Percentiles rank a stretch among this genome's conserved stretches.
phyloP scores from a whole-genome alignment of 345 rosid species.

The Acer campestre region DNA sequence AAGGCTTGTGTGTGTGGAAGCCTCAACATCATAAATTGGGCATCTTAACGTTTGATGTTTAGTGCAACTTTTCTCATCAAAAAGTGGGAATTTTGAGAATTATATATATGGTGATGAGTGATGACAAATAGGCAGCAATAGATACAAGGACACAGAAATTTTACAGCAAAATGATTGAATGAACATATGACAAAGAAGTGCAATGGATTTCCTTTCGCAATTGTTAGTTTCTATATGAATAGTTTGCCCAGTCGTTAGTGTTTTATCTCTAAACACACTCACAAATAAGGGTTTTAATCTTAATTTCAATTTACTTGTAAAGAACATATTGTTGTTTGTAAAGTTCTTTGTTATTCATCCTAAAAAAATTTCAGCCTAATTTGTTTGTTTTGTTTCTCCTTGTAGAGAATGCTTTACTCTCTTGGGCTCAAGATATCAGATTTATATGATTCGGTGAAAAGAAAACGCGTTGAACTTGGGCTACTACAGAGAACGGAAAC shows the following conservation, averaged over 20 bases:
- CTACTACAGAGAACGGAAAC: slow-evolving; percentile 42
- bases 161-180: neutral
- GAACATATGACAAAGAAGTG: neutral
- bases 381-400: neutral
- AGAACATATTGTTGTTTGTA: neutral
- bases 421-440: slow-evolving; percentile 59
- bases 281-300: neutral
- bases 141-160: neutral
- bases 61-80: neutral
- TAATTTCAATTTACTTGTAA: neutral
- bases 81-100: neutral
- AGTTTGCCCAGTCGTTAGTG: too few relatives aligned
- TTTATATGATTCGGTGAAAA: slow-evolving; percentile 57
- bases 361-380: neutral
- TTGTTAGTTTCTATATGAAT: neutral
- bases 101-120: too few relatives aligned
- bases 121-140: neutral
- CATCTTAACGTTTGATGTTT: neutral
- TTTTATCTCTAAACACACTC: too few relatives aligned
- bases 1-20: neutral
- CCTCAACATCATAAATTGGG: neutral
- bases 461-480: slow-evolving; percentile 59
- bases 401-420: slow-evolving; percentile 67
- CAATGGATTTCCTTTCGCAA: neutral
- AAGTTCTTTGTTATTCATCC: neutral